Evolutionary conservation across 2,329 filamentous ascomycete genomes (phyloP), one percentile per base, ranked within the genome.

Genomic region (Cercospora nicotianae): DNA sequence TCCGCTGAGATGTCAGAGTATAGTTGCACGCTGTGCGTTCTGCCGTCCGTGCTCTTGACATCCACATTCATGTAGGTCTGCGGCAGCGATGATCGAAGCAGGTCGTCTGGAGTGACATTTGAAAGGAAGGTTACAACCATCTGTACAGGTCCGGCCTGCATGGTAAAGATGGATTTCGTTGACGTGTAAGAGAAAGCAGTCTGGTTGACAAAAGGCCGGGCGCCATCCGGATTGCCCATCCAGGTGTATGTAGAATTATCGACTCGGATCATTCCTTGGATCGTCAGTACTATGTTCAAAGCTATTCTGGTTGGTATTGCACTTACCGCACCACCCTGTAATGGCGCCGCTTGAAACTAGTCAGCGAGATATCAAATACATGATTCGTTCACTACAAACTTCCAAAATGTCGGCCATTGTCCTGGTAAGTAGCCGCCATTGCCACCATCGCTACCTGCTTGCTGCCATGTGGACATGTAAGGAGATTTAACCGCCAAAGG

Each of bases 401-500:
- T 70, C 75, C 89, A 92, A 72, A 91, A 91, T 0, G 81, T 82
- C 1, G 90, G 86, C 89, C 59, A 68, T 55, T 69, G 57, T 13
- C 64, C 89, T 0, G 90, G 85, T 23, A 93, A 82, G 68, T 90
- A 86, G 1, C 89, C 89, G 28, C 88, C 88, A 74, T 89, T 87
- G 12, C 86, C 85, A 23, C 85, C 86, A 76, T 87, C 83, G 33
- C 82, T 86, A 1, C 88, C 88, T 9, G 85, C 75, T 66, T 86
- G 80, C 42, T 90, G 82, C 89, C 90, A 92, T 23, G 87, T 86
- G 75, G 87, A 92, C 26, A 93, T 79, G 72, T 93, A 94, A 0
- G 91, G 91, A 13, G 88, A 90, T 69, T 87, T 88, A 51, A 93
- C 91, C 58, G 90, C 90, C 42, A 94, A 79, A n/a, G 91, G 91